phyloP scores from a whole-genome alignment of 2,329 filamentous ascomycete species.

The Fusarium pininemorale region DNA sequence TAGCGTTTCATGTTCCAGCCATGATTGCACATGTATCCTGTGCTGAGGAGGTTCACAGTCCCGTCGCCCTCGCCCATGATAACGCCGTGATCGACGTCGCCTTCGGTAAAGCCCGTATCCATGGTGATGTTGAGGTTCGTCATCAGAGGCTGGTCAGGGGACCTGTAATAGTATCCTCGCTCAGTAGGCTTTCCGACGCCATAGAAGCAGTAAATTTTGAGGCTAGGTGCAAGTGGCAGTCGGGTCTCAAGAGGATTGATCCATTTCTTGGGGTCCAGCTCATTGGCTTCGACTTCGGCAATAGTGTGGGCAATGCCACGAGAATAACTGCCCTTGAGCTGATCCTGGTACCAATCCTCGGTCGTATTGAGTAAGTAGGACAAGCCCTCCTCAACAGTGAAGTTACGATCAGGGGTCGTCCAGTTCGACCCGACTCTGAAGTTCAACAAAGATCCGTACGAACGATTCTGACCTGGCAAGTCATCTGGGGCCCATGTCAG shows the following conservation, averaged over 20 bases:
- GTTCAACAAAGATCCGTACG: conserved; percentile 84
- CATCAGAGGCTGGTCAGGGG: conserved; percentile 69
- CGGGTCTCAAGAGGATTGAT: conserved; percentile 92
- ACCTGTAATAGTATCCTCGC: conserved; percentile 88
- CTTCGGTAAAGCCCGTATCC: conserved; percentile 69
- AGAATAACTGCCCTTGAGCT: conserved; percentile 80
- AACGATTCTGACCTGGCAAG: conserved; percentile 73
- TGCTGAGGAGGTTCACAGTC: conserved; percentile 90
- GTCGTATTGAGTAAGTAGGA: conserved; percentile 80
- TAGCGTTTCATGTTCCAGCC: conserved; percentile 95
- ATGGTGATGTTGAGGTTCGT: conserved; percentile 79
- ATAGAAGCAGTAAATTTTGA: conserved; percentile 99
- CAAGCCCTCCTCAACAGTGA: conserved; percentile 82
- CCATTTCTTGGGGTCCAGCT: conserved; percentile 84
- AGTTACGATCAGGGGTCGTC: conserved; percentile 73
- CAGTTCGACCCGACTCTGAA: conserved; percentile 75
- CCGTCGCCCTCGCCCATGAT: conserved; percentile 95
- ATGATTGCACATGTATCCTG: conserved; percentile 95
- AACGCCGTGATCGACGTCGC: conserved; percentile 83
- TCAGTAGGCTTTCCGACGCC: conserved; percentile 94
- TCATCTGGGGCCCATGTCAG: conserved; percentile 89
- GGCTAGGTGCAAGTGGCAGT: conserved; percentile 82
- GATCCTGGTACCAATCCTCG: conserved; percentile 85
- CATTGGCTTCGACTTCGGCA: conserved; percentile 83
- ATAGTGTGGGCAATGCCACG: conserved; percentile 85